Base-by-base conservation (phyloP, 1,284 basidiomycete genomes). In the Prillingera fragicola region DNA sequence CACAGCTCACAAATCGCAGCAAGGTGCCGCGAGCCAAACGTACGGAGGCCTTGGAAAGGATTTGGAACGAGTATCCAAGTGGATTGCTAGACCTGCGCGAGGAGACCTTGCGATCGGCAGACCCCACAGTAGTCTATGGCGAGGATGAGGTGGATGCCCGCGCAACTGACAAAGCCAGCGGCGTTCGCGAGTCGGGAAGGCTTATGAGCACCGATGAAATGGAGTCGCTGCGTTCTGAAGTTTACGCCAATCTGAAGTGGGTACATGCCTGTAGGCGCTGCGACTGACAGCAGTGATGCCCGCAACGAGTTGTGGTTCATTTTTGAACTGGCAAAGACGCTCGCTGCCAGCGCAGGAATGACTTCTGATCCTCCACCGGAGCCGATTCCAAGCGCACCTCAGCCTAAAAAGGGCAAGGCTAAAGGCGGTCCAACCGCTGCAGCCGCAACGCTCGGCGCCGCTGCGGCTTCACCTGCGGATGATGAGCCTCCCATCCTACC, bases 271-370 rank as follows among this genome's bases (percentile, higher is more conserved):
- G 9, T 8, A 3, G 22, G 9, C 8, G n/a, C n/a, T n/a, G 34
- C 18, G 15, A 19, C 33, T 31, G 41, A 40, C 32, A 15, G 12
- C 34, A 67, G 65, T 46, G 52, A 56, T 26, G 65, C 65, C 9
- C 59, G 64, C 5, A 67, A 68, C 36, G 65, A 69, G 50, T 51
- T 70, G n/a, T 70, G 64, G 64, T 67, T 56, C 33, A 55, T 58
- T 4, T 50, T 66, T 13, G 64, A 70, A 44, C 53, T 70, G 6
- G 62, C 59, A 29, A 65, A 64, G 40, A 63, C 62, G 5, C 58
- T 70, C 10, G 38, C 56, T 1, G 42, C 45, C 3, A 59, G 57
- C 2, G 44, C 57, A 0, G 32, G 38, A 5, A 61, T 55, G 35
- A 43, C 55, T 6, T 39, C 50, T n/a, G 52, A 64, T 23, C 59